Evolutionary conservation across 176 grass and related monocot genomes (phyloP).

Genomic region (Echinochloa phyllopogon): DNA sequence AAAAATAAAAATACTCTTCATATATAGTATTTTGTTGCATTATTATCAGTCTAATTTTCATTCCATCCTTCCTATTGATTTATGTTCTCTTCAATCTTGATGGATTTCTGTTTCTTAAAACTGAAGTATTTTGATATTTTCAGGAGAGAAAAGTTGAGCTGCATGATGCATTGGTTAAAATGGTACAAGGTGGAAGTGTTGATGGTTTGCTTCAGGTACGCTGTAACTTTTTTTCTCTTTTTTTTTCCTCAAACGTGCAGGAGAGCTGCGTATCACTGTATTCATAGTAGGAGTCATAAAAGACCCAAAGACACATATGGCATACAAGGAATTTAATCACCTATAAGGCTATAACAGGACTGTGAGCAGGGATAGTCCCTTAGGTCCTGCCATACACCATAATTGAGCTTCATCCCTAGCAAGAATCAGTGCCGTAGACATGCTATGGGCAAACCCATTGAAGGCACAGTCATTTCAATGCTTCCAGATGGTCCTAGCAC

Average conservation of each 20-base stretch:
- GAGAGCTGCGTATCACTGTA: no score
- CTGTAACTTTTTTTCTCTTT: constrained; percentile 13
- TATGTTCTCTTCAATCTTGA: constrained; percentile 18
- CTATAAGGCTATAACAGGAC: no score
- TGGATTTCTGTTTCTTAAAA: constrained; percentile 20
- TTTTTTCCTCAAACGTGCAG: not conserved
- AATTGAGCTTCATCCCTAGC: no score
- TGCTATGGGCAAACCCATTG: no score
- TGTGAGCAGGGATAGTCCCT: no score
- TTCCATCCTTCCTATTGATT: constrained; percentile 11
- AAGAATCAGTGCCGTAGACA: no score
- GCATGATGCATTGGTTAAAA: constrained; percentile 90
- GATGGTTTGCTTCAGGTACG: constrained; percentile 98
- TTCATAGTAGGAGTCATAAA: no score
- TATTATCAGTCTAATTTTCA: constrained; percentile 40
- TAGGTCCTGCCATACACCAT: no score
- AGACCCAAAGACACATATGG: no score
- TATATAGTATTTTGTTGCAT: constrained; percentile 12
- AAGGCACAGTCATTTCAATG: no score
- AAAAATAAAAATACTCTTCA: constrained; percentile 6
- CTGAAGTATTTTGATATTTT: constrained; percentile 38
- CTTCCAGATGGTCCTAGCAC: no score
- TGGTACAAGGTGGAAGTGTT: constrained; percentile 96
- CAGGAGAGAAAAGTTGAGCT: constrained; percentile 98
- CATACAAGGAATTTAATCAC: no score